phyloP scores from a whole-genome alignment of 2,329 filamentous ascomycete genomes.

The Penicillium sp. region DNA sequence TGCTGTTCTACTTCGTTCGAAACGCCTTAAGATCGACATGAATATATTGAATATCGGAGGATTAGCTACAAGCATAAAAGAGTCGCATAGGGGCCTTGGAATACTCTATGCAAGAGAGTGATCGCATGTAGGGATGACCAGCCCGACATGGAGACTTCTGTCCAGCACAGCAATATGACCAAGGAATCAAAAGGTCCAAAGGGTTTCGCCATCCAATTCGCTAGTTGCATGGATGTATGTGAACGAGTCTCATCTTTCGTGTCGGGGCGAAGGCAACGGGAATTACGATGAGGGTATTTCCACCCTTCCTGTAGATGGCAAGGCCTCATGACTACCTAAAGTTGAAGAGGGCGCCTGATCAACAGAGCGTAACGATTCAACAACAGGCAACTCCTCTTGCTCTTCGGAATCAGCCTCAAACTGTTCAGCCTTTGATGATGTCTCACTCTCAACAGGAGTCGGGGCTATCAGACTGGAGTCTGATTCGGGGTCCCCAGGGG shows the following conservation, averaged over 20 bases:
- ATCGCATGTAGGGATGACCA: background rate
- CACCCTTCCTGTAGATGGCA: background rate
- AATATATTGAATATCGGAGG: background rate
- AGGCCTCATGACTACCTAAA: background rate
- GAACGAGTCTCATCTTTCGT: background rate
- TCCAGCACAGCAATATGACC: background rate
- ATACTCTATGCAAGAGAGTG: background rate
- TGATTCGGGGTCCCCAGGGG: constrained; percentile 23
- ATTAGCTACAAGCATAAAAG: background rate
- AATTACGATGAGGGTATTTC: constrained; percentile 12
- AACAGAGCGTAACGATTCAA: constrained; percentile 6
- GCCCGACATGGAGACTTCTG: background rate
- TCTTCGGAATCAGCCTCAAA: background rate
- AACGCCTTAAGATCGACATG: background rate
- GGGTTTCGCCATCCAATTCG: background rate
- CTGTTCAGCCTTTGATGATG: constrained; percentile 4
- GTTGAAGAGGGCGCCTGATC: constrained; percentile 10
- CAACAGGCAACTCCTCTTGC: constrained; percentile 8
- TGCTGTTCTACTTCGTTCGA: background rate
- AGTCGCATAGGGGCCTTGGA: background rate
- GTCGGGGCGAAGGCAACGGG: background rate
- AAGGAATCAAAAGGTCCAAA: background rate
- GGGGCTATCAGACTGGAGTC: constrained; percentile 9
- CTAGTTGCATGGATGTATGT: background rate
- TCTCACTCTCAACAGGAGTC: constrained; percentile 10